phyloP scores from a whole-genome alignment of 768 basidiomycete species.

The Phaffia australis region DNA sequence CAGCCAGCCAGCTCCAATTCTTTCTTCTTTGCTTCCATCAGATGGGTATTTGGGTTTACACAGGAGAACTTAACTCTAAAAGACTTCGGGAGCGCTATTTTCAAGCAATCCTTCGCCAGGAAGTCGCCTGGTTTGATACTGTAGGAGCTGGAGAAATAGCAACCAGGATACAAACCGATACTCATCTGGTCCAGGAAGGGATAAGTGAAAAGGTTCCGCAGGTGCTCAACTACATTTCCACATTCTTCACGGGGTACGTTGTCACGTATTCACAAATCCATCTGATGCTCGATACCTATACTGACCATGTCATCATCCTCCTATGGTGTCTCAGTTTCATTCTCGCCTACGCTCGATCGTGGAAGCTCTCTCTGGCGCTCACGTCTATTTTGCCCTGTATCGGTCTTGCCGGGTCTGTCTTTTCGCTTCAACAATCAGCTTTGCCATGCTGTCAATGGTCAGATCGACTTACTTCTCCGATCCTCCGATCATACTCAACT shows the following conservation, averaged over 20 bases:
- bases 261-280: neutral
- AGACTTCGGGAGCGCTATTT: slow-evolving; percentile 74
- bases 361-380: slow-evolving; percentile 48
- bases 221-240: slow-evolving; percentile 4
- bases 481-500: too few species aligned
- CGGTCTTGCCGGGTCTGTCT: neutral
- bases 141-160: slow-evolving; percentile 90
- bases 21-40: slow-evolving; percentile 29
- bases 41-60: slow-evolving; percentile 44
- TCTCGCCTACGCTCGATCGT: slow-evolving; percentile 35
- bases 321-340: slow-evolving; percentile 1
- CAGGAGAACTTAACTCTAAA: slow-evolving; percentile 58
- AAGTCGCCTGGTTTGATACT: slow-evolving; percentile 78
- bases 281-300: neutral
- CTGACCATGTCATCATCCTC: neutral
- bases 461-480: too few species aligned
- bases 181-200: slow-evolving; percentile 34
- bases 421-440: neutral
- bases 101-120: slow-evolving; percentile 60
- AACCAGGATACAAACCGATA: slow-evolving; percentile 57
- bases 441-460: too few species aligned
- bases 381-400: slow-evolving; percentile 6
- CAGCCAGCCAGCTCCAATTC: neutral
- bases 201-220: slow-evolving; percentile 20
- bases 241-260: slow-evolving; percentile 20